phyloP scores from a whole-genome alignment of 176 grass and related monocot genomes.

The Thalia dealbata region DNA sequence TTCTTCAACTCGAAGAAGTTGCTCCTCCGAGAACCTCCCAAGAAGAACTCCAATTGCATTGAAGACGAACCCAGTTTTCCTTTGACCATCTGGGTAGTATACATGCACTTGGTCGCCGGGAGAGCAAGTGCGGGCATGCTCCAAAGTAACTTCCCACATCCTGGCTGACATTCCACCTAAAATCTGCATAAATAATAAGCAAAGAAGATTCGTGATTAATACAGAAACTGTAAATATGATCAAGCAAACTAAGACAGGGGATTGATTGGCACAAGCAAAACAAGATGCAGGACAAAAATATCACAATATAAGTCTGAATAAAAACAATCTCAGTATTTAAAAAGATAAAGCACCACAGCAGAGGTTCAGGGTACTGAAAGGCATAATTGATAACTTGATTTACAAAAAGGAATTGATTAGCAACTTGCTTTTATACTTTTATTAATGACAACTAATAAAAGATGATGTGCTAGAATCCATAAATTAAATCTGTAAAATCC shows the following conservation, averaged over 20 bases:
- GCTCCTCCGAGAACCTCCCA: constrained; percentile 44
- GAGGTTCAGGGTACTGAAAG: no score
- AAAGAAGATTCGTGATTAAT: constrained; percentile 24
- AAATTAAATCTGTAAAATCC: no score
- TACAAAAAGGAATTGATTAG: no score
- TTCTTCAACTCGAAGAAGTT: constrained; percentile 40
- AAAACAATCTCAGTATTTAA: not conserved
- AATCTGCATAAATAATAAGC: constrained; percentile 47
- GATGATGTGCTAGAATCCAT: no score
- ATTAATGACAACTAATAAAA: no score
- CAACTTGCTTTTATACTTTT: no score
- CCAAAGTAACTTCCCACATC: constrained; percentile 77
- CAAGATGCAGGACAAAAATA: not conserved
- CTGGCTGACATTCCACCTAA: constrained; percentile 86
- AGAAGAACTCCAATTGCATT: constrained; percentile 60
- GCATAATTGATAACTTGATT: no score
- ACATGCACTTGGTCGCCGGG: constrained; percentile 48
- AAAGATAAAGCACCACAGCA: not conserved
- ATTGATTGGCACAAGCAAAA: no score
- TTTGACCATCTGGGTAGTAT: constrained; percentile 41
- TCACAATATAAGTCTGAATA: not conserved
- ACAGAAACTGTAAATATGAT: not conserved
- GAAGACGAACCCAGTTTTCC: constrained; percentile 60
- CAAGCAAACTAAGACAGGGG: not conserved
- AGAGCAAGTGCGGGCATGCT: constrained; percentile 65